Evolutionary conservation across 139 green algal species (phyloP).

Genomic region (Chlorella sorokiniana): DNA sequence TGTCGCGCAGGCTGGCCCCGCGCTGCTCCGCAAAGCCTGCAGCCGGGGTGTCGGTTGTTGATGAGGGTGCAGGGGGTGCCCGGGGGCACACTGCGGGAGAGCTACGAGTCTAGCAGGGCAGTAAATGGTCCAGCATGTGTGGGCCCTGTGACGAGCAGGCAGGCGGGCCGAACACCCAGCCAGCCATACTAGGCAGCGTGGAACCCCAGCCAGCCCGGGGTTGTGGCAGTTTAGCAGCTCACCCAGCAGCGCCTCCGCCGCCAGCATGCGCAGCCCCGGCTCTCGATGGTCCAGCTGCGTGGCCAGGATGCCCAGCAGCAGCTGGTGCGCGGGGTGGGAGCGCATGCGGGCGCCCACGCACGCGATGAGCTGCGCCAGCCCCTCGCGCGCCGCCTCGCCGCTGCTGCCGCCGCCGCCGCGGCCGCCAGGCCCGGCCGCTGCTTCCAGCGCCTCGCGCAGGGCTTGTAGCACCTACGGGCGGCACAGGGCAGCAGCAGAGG

Average conservation of each 20-base stretch:
- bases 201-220: no score
- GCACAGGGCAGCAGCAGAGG: not conserved
- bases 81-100: no score
- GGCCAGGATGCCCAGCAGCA: conserved; percentile 49
- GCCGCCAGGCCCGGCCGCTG: not conserved
- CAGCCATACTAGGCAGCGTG: not conserved
- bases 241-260: conserved; percentile 48
- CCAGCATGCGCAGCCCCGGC: conserved; percentile 18
- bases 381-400: not conserved
- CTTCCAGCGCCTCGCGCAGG: conserved; percentile 22
- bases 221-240: not conserved
- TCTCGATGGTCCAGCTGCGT: conserved; percentile 37
- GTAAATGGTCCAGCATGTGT: not conserved
- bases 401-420: not conserved
- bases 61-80: no score
- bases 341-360: conserved; percentile 15
- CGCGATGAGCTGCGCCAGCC: conserved; percentile 35
- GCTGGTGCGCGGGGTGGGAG: conserved; percentile 23
- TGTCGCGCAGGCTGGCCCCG: conserved; percentile 26
- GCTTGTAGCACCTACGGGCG: conserved; percentile 30
- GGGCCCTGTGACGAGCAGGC: not conserved
- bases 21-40: conserved; percentile 40
- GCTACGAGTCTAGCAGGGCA: not conserved
- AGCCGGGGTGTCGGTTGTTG: no score
- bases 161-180: no score